phyloP scores from a whole-genome alignment of 805 yeast species.

The Pachysolen tannophilus region DNA sequence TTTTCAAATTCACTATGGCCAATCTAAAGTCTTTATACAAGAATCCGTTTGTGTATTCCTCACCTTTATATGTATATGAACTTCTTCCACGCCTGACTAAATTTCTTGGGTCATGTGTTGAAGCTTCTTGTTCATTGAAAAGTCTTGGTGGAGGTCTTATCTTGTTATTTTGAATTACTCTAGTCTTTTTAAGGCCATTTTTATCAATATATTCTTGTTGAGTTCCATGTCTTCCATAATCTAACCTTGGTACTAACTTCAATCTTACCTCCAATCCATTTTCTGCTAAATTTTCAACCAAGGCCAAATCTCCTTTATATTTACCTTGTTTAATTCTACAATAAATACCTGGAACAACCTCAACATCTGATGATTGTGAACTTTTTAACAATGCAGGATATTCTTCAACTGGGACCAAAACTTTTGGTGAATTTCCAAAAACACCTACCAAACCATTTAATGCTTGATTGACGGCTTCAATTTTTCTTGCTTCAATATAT shows the following conservation, averaged over 20 bases:
- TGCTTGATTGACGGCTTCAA: slow-evolving; percentile 86
- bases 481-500: slow-evolving; percentile 89
- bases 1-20: slow-evolving; percentile 69
- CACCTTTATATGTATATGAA: slow-evolving; percentile 68
- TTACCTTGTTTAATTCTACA: slow-evolving; percentile 87
- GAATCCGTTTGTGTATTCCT: slow-evolving; percentile 86
- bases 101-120: slow-evolving; percentile 70
- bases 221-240: slow-evolving; percentile 62
- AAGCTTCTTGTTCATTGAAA: slow-evolving; percentile 84
- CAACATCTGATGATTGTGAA: slow-evolving; percentile 78
- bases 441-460: slow-evolving; percentile 86
- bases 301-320: slow-evolving; percentile 87
- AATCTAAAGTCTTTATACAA: slow-evolving; percentile 80
- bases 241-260: slow-evolving; percentile 87
- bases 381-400: slow-evolving; percentile 90
- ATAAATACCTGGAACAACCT: slow-evolving; percentile 85
- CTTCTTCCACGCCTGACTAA: slow-evolving; percentile 58
- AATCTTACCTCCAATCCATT: slow-evolving; percentile 94
- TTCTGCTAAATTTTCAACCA: slow-evolving; percentile 88
- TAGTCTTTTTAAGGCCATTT: slow-evolving; percentile 27
- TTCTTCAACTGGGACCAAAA: slow-evolving; percentile 91
- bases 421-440: slow-evolving; percentile 52
- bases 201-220: slow-evolving; percentile 15
- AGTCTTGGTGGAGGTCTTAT: slow-evolving; percentile 79
- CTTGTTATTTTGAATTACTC: slow-evolving; percentile 45